Evolutionary conservation across 2,329 filamentous ascomycete genomes (phyloP).

Genomic region (Fusarium nanum): DNA sequence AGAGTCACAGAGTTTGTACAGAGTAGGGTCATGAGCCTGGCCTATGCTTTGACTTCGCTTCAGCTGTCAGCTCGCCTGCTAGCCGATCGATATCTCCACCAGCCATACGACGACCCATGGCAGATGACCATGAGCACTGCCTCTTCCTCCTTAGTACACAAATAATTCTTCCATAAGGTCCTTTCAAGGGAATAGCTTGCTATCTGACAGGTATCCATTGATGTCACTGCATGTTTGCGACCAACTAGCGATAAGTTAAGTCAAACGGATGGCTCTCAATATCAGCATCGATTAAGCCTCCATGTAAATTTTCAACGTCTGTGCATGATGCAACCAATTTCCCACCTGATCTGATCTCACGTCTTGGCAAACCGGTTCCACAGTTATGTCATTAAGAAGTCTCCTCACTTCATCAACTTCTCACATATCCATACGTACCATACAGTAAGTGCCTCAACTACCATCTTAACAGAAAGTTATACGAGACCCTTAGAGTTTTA

Average conservation of each 20-base stretch:
- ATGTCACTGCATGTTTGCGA: not conserved
- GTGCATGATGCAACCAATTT: slow-evolving; percentile 5
- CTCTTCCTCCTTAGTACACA: not conserved
- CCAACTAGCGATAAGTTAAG: too few relatives aligned
- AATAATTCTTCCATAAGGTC: fast-evolving
- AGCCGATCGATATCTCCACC: not conserved
- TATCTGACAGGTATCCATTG: too few relatives aligned
- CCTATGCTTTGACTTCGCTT: not conserved
- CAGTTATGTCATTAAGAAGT: not conserved
- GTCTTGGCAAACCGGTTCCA: not conserved
- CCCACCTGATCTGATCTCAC: not conserved
- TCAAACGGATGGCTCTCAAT: not conserved
- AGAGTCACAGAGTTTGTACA: too few relatives aligned
- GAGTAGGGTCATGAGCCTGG: not conserved
- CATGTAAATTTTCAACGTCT: not conserved
- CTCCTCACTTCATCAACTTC: not conserved
- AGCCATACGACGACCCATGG: not conserved
- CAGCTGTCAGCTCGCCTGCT: not conserved
- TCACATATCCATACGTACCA: too few relatives aligned
- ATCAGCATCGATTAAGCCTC: not conserved
- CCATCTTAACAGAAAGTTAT: not conserved
- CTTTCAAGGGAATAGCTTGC: too few relatives aligned
- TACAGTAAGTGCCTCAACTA: too few relatives aligned
- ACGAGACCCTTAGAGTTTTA: not conserved
- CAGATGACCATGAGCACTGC: not conserved